Base-by-base conservation (phyloP, 768 basidiomycete genomes). In the Boletus speciosus region DNA sequence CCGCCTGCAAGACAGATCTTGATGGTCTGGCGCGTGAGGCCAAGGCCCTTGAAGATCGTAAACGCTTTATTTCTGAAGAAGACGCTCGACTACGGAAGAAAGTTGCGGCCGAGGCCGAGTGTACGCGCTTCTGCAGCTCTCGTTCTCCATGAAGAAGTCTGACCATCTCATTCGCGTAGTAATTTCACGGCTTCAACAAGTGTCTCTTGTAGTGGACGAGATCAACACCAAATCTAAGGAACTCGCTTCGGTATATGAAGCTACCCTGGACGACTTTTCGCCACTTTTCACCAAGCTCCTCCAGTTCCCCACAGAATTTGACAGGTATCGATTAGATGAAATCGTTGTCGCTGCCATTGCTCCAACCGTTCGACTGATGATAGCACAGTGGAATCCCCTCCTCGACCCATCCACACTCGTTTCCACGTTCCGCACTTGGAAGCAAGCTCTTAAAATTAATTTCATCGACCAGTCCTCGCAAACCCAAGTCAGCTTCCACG, bases 21-120 rank as follows among this genome's bases (percentile, higher is more conserved):
- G 89, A 93, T 51, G 88, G 90, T 6, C 81, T 98, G 23, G 93
- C 93, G 0, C 82, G 86, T 15, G 97, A 99, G 75, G 97, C 91
- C 3, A 88, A 86, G 60, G 80, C 84, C 4, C 77, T 98, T 2
- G 81, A 88, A 58, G 90, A 90, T 56, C 82, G 88, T 39, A 88
- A 90, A 69, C 82, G 82, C 54, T 90, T 83, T 68, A 75, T 92
- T 15, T 69, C 70, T 21, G 71, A 78, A 14, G 96, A 98, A 68
- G 88, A 91, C 55, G 69, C 75, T 23, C 79, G 87, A 15, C 68
- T 97, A 21, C 75, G 79, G 23, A 86, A 83, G 66, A 82, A 81
- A 55, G 78, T 94, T 9, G 77, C 83, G 10, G 84, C 85, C 25
- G 91, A 96, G 66, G 90, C 88, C 21, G 82, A 86, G 63, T 73